Evolutionary conservation across 1,139 yeast species (phyloP).

Genomic region (Diutina rugosa): DNA sequence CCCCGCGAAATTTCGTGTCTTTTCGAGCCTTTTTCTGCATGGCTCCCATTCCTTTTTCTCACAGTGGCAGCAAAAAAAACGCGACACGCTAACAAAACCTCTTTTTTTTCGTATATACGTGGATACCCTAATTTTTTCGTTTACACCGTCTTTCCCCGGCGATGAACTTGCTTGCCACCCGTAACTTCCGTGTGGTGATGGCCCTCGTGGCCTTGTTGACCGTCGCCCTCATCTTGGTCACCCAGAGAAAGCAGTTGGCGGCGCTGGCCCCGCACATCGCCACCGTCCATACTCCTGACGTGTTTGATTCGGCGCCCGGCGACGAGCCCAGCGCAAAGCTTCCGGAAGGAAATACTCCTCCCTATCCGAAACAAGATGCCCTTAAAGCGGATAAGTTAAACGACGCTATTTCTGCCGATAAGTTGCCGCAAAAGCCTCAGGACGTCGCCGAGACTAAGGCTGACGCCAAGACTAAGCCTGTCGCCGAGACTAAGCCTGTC

Average conservation of each 20-base stretch:
- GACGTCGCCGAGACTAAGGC: background rate
- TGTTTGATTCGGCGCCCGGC: conserved; percentile 8
- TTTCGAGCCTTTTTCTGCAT: too few relatives aligned
- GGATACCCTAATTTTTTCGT: too few relatives aligned
- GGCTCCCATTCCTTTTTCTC: too few relatives aligned
- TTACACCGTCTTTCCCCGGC: background rate
- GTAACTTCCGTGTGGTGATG: conserved; percentile 23
- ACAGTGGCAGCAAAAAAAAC: too few relatives aligned
- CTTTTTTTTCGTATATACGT: too few relatives aligned
- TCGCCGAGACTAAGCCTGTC: background rate
- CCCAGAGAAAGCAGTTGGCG: conserved; percentile 18
- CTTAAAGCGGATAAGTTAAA: conserved; percentile 3
- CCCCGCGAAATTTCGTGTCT: too few relatives aligned
- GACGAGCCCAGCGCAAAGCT: conserved; percentile 4
- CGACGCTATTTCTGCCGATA: background rate
- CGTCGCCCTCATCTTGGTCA: conserved; percentile 22
- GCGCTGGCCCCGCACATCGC: conserved; percentile 12
- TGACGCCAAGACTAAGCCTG: background rate
- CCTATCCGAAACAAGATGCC: background rate
- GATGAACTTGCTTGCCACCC: conserved; percentile 18
- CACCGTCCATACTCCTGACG: conserved; percentile 6
- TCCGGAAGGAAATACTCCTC: conserved; percentile 5
- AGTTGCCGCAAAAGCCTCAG: background rate
- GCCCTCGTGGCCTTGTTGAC: conserved; percentile 22
- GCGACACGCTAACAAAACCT: too few relatives aligned